Percentiles rank a stretch among this genome's conserved stretches.
phyloP scores from a whole-genome alignment of 2,329 filamentous ascomycete genomes.

The Fusarium armeniacum region DNA sequence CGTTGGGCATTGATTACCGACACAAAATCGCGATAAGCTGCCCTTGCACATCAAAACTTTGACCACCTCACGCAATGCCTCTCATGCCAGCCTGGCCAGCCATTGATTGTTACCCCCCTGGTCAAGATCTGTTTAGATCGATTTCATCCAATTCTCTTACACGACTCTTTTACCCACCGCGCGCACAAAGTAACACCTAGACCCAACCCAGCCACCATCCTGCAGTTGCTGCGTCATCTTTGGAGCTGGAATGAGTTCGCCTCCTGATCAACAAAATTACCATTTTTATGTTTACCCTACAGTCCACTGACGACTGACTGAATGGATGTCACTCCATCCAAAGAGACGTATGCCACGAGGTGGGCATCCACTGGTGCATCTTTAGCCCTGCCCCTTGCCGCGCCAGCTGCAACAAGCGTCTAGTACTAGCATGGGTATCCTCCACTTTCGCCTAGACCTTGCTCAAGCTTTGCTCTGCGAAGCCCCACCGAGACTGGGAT shows the following conservation, averaged over 20 bases:
- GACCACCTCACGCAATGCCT: conserved; percentile 22
- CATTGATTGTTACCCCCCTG: conserved; percentile 18
- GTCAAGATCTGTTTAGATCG: conserved; percentile 24
- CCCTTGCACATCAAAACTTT: conserved; percentile 34
- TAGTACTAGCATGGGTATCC: conserved; percentile 31
- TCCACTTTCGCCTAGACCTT: conserved; percentile 46
- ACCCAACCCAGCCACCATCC: conserved; percentile 3
- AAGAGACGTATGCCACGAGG: conserved; percentile 45
- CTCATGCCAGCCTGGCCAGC: not conserved
- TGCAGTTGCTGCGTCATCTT: conserved; percentile 31
- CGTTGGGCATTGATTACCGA: conserved; percentile 31
- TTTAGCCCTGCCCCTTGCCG: conserved; percentile 47
- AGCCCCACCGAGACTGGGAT: conserved; percentile 36
- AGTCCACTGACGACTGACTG: conserved; percentile 1
- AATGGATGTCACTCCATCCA: conserved; percentile 17
- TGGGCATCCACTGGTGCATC: conserved; percentile 45
- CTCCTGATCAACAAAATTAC: conserved; percentile 27
- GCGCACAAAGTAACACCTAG: not conserved
- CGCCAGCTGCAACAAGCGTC: conserved; percentile 42
- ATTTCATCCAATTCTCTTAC: conserved; percentile 30
- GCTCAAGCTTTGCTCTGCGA: conserved; percentile 22
- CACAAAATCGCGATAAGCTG: conserved; percentile 30
- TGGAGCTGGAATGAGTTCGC: conserved; percentile 1
- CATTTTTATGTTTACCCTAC: conserved; percentile 41
- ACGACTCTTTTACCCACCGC: conserved; percentile 27